Evolutionary conservation across 495 filamentous ascomycete species (phyloP), one percentile per base, ranked within the genome.

Genomic region (Hypoxylon cercidicola): DNA sequence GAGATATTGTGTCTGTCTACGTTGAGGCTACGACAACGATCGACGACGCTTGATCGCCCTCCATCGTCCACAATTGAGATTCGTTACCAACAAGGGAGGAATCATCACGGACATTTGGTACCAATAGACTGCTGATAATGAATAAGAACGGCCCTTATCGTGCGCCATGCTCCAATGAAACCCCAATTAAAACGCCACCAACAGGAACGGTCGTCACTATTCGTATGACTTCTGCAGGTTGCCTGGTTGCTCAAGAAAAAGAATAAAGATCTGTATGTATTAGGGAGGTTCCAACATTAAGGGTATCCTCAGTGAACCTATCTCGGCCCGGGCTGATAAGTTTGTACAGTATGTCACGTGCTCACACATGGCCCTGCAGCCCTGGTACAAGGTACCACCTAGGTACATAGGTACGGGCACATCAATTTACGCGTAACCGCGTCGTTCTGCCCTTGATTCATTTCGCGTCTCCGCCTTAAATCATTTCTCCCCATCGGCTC

Each of bases 371-470:
- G 8, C 30, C 30, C 5, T 32, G 30, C 30, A 8, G 3, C 7
- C 7, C 25, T 7, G 7, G 3, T 37, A n/a, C 11, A 32, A 9
- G 9, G 34, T 37, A 37, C 34, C 10, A 37, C 3, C 3, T 37
- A 40, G 19, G 20, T 54, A 54, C 32, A n/a, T 34, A 50, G 47
- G 47, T 19, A 35, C 15, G 18, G 47, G 39, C 16, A 43, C 16
- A 13, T n/a, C 18, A 61, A 62, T 58, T 67, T 62, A 61, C 58
- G 64, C 57, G 57, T 66, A 32, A 62, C 53, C 64, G 64, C 64
- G 64, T 68, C 64, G 28, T 62, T 15, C 48, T 51, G 13, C 41
- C 46, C 21, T 54, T 54, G 39, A 28, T 9, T 48, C 48, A 49
- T 44, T 61, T 59, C 64, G 53, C 58, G 64, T 68, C 58, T 53